A percentile compares a stretch with the other conserved stretches of the same genome.
These are phyloP conservation scores for Russula earlei DNA, from an alignment of 768 basidiomycete genomes.

Conservation along the genomic window DNA sequence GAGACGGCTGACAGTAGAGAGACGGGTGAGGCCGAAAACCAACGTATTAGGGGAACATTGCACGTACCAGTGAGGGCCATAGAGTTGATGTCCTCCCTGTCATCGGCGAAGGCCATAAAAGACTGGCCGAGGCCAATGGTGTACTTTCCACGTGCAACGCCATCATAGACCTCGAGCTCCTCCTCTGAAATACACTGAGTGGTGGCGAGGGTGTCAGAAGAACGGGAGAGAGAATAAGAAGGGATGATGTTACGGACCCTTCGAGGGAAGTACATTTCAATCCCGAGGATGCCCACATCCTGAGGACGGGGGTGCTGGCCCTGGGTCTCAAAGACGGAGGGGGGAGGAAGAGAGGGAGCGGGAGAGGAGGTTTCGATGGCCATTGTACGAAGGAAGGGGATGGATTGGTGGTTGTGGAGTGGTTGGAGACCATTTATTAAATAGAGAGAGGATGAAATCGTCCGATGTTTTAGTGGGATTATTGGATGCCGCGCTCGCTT, in stretches of 20 bases:
- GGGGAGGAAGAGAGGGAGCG: neutral
- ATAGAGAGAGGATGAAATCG: constrained; percentile 11
- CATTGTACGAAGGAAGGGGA: constrained; percentile 12
- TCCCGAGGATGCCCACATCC: constrained; percentile 21
- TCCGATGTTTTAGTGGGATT: constrained; percentile 19
- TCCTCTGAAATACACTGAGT: constrained; percentile 87
- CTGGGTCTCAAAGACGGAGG: constrained; percentile 17
- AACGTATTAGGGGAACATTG: constrained; percentile 7
- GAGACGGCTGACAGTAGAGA: constrained; percentile 52
- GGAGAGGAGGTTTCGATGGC: constrained; percentile 16
- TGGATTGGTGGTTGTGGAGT: neutral
- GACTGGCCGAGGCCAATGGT: constrained; percentile 97
- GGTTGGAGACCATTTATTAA: constrained; percentile 4
- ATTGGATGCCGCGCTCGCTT: neutral
- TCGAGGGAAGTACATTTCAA: constrained; percentile 21
- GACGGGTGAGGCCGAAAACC: neutral
- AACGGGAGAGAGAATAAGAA: neutral
- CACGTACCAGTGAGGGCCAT: constrained; percentile 83
- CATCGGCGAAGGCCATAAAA: constrained; percentile 98
- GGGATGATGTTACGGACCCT: neutral
- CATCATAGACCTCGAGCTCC: constrained; percentile 42
- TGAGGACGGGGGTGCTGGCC: constrained; percentile 18
- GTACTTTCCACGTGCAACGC: constrained; percentile 72
- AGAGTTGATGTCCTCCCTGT: constrained; percentile 98
- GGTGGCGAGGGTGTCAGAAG: neutral